Evolutionary conservation across 1,284 basidiomycete genomes (phyloP).

Genomic region (Apiotrichum siamense): DNA sequence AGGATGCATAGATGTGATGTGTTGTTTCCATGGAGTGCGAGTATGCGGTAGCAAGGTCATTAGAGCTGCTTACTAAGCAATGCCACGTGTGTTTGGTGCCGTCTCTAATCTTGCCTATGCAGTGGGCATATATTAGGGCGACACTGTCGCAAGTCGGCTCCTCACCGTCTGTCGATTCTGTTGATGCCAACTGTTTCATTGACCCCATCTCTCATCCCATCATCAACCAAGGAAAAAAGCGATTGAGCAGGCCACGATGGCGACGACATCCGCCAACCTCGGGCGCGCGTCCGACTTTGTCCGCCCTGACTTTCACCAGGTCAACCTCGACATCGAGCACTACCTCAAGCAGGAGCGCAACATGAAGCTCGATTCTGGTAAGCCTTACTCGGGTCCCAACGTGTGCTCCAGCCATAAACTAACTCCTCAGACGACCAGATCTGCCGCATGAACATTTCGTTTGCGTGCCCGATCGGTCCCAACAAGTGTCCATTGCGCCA

Average conservation of each 20-base stretch:
- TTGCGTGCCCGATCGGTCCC: conserved; percentile 81
- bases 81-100: no score
- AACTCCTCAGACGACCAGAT: conserved; percentile 71
- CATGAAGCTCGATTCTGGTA: conserved; percentile 88
- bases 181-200: not conserved
- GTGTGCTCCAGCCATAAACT: conserved; percentile 8
- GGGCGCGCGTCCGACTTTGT: conserved; percentile 58
- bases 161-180: not conserved
- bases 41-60: no score
- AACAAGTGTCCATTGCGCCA: conserved; percentile 84
- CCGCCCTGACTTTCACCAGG: conserved; percentile 85
- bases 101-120: no score
- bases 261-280: conserved; percentile 22
- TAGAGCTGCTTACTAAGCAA: no score
- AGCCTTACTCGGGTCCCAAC: conserved; percentile 23
- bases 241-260: not conserved
- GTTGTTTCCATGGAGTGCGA: no score
- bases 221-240: not conserved
- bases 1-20: not conserved
- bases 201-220: not conserved
- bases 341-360: conserved; percentile 78
- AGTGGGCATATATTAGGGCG: not conserved
- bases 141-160: not conserved
- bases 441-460: conserved; percentile 69
- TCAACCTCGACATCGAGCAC: conserved; percentile 75